phyloP scores from a whole-genome alignment of 2,329 filamentous ascomycete genomes.

The Phyllosticta citribraziliensis region DNA sequence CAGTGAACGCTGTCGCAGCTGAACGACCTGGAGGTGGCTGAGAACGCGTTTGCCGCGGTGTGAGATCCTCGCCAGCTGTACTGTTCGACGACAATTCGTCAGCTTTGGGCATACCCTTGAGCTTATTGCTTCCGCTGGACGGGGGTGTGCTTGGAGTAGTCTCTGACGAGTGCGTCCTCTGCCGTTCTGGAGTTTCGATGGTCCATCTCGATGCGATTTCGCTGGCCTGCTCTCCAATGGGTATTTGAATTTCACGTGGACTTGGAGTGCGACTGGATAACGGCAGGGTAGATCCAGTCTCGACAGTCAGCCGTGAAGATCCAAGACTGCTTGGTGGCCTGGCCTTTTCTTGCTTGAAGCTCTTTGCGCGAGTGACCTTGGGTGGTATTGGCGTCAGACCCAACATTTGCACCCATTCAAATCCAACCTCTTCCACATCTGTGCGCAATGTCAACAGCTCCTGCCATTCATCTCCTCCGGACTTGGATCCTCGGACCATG shows the following conservation, averaged over 20 bases:
- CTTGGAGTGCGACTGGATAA: constrained; percentile 35
- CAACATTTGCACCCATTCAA: constrained; percentile 86
- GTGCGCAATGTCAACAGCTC: constrained; percentile 72
- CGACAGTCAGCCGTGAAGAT: constrained; percentile 39
- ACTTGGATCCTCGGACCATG: constrained; percentile 70
- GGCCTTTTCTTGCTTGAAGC: constrained; percentile 38
- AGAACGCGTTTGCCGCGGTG: constrained; percentile 4
- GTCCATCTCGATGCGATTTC: constrained; percentile 38
- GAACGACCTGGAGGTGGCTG: neutral
- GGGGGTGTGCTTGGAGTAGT: constrained; percentile 27
- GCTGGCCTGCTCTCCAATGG: constrained; percentile 49
- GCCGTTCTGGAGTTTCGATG: constrained; percentile 24
- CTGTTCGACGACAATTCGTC: neutral
- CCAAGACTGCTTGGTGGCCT: constrained; percentile 41
- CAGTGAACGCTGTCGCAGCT: constrained; percentile 27
- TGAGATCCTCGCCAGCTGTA: neutral
- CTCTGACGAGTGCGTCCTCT: constrained; percentile 16
- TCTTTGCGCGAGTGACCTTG: constrained; percentile 39
- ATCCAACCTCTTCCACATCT: constrained; percentile 64
- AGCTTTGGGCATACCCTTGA: neutral
- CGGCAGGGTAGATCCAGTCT: constrained; percentile 23
- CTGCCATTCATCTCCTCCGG: constrained; percentile 59
- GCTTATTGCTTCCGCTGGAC: constrained; percentile 19
- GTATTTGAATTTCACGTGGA: constrained; percentile 48
- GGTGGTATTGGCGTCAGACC: constrained; percentile 55